Base-by-base conservation (phyloP, 1,284 basidiomycete genomes). In the Ustilago crameri region DNA sequence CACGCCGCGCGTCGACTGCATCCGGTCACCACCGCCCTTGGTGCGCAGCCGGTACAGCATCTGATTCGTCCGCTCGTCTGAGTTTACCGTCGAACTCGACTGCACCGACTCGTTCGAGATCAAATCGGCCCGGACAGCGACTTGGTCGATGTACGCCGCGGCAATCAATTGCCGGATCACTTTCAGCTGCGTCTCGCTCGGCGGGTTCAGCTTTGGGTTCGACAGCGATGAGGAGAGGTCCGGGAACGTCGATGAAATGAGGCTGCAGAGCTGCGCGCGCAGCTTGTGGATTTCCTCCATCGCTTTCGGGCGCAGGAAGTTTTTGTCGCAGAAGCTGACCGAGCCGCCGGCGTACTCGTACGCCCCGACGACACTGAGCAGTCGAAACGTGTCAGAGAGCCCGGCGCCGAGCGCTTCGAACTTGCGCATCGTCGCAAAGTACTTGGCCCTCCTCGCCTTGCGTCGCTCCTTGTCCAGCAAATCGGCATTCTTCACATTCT, bases 211-310 rank as follows among this genome's bases (percentile, higher is more conserved):
- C 26, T 61, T 45, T 7, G 79, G 74, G 27, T 75, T 61, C 8
- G 58, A 41, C 4, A 82, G 55, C 3, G 45, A 44, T 3, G 43
- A 44, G 2, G 65, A 37, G 0, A 60, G 53, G 8, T 52, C 43
- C 24, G 65, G 54, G 17, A 75, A 54, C 10, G 68, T 46, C 3
- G 75, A 64, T 3, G 61, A 46, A 30, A 82, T 75, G 23, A 82
- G 47, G 18, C 57, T 60, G 45, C 75, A 72, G 87, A 89, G 76
- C 88, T 92, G 96, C 0, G 89, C 87, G 38, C 95, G 89, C n/a
- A 99, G 87, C 84, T 98, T 98, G 84, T 95, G 95, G 41, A 98
- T 96, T 85, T 99, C 96, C 84, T 97, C 92, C 95, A 99, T 98
- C 0, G 94, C 93, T 87, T 98, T 98, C 1, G 88, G 87, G 57